Base-by-base conservation (phyloP, 2,329 filamentous ascomycete species). In the Arthroderma sp. region DNA sequence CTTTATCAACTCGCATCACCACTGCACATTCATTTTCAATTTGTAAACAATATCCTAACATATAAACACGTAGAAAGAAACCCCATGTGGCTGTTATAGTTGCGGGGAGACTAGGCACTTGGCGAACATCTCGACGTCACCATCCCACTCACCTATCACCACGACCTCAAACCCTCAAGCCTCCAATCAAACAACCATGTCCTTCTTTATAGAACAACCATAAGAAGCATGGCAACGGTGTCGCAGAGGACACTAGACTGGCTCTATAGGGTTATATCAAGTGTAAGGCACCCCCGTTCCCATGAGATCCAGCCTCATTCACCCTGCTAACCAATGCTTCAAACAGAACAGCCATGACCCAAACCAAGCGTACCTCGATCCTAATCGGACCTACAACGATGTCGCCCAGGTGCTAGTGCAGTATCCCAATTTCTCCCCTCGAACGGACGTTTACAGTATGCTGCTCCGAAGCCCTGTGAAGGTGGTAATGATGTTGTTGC, bases 381-480 rank as follows among this genome's bases (percentile, higher is more conserved):
- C 93, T 48, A 93, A 89, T 60, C 82, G 87, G 50, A 86, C 88
- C 44, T 96, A 96, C 68, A 83, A 83, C 61, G 88, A 96, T 66
- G 81, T 93, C 54, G 88, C 85, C 51, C 82, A 86, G 59, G 78
- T 81, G 29, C 77, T 98, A 43, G 76, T 83, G 30, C 77, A 83
- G 54, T 86, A 87, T 59, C 78, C 86, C 5, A 83, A 85, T 2
- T 72, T 98, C 22, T 76, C 82, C 6, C 86, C 88, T 28, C 78
- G 85, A 54, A 98, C 91, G 49, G 88, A 96, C 63, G 88, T 96
- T 42, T 93, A 96, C 66, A 96, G 87, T 94, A 74, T 56, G 78
- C 63, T 22, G 15, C 15, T 22, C 15, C 15, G 15, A 22, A 22
- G 15, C 15, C 15, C 3, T 22, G 15, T 29, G 10, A 6, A n/a